A percentile compares a stretch with the other conserved stretches of the same genome.
phyloP scores from a whole-genome alignment of 2,329 filamentous ascomycete genomes.

The Sclerotinia nivalis region DNA sequence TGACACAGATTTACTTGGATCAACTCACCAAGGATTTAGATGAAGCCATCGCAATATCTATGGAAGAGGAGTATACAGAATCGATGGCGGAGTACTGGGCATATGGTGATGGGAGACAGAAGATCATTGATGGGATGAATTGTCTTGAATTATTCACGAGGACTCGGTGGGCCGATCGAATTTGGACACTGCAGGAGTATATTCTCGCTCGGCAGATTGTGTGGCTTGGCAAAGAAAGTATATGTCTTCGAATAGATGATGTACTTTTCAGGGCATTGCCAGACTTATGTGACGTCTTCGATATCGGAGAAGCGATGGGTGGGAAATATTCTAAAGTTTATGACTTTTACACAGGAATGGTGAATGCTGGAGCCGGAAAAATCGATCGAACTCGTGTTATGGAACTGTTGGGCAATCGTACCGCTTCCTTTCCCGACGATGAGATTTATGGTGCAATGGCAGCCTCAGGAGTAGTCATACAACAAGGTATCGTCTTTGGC shows the following conservation, averaged over 20 bases:
- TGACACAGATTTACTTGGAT: conserved; percentile 16
- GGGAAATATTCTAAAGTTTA: conserved; percentile 17
- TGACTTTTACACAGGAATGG: conserved; percentile 18
- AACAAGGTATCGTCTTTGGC: neutral
- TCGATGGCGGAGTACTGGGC: conserved; percentile 5
- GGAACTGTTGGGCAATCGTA: conserved; percentile 22
- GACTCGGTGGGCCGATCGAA: conserved; percentile 20
- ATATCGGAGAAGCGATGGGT: neutral
- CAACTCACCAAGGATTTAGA: conserved; percentile 11
- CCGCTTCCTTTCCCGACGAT: conserved; percentile 20
- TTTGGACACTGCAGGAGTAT: conserved; percentile 25
- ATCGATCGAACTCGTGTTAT: conserved; percentile 20
- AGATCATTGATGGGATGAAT: conserved; percentile 22
- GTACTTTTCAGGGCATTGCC: conserved; percentile 5
- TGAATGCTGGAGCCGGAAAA: conserved; percentile 2
- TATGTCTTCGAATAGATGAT: neutral
- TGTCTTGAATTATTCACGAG: conserved; percentile 19
- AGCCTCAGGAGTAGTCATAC: conserved; percentile 19
- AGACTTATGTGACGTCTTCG: conserved; percentile 7
- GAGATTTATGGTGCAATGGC: conserved; percentile 22
- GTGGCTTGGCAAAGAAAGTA: conserved; percentile 12
- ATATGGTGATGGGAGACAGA: conserved; percentile 7
- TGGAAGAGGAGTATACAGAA: neutral
- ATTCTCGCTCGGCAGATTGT: conserved; percentile 17
- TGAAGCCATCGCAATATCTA: conserved; percentile 12